These are phyloP conservation scores for sweet orange (Citrus sinensis) DNA, from an alignment of 345 rosid genomes.

Conservation along the genomic window DVS_A1.0 CM039168.1:986501-987000, in stretches of 20 bases:
- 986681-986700: not conserved
- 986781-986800: not conserved
- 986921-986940: constrained; percentile 6
- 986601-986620: not conserved
- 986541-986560: not conserved
- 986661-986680: not conserved
- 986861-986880: constrained; percentile 55
- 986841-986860: constrained; percentile 50
- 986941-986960: constrained; percentile 49
- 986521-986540: not conserved
- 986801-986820: not conserved
- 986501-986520: not conserved
- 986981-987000: constrained; percentile 55
- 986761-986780: not conserved
- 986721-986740: not conserved
- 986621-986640: not conserved
- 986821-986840: constrained; percentile 31
- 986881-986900: constrained; percentile 42
- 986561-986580: not conserved
- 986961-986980: constrained; percentile 54
- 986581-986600: too few relatives aligned
- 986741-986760: not conserved
- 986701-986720: not conserved
- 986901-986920: constrained; percentile 9
- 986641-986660: not conserved